A percentile compares a stretch with the other conserved stretches of the same genome.
These are phyloP conservation scores for Naganishia randhawae DNA, from an alignment of 768 basidiomycete genomes.

Conservation along the genomic window DNA sequence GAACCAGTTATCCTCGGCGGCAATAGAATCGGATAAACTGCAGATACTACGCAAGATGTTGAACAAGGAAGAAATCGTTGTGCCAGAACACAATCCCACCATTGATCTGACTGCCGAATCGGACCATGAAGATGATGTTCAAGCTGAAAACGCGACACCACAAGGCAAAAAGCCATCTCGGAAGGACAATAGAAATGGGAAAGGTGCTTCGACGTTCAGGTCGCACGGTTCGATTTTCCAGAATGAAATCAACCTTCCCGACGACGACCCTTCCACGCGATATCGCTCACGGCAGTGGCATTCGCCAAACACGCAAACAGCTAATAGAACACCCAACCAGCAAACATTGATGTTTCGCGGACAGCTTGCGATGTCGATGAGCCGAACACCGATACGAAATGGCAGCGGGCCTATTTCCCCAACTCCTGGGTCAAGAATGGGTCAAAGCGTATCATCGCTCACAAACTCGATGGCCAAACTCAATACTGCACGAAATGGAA, in stretches of 20 bases:
- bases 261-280: not conserved
- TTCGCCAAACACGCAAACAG: not conserved
- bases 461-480: not conserved
- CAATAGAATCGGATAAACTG: conserved; percentile 15
- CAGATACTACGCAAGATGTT: conserved; percentile 18
- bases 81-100: not conserved
- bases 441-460: not conserved
- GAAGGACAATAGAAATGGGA: not conserved
- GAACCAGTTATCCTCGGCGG: not conserved
- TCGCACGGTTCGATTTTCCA: conserved; percentile 8
- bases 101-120: conserved; percentile 12
- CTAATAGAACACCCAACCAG: not conserved
- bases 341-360: not conserved
- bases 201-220: not conserved
- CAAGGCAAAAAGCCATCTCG: not conserved
- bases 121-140: not conserved
- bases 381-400: not conserved
- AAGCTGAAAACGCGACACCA: not conserved
- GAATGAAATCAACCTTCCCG: conserved; percentile 18
- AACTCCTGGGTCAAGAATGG: not conserved
- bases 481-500: not conserved
- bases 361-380: not conserved
- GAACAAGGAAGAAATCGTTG: conserved; percentile 10
- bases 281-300: conserved; percentile 8
- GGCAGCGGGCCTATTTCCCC: not conserved